Evolutionary conservation across 176 grass and related monocot species (phyloP).

Genomic region (Bolboschoenus planiculmis): DNA sequence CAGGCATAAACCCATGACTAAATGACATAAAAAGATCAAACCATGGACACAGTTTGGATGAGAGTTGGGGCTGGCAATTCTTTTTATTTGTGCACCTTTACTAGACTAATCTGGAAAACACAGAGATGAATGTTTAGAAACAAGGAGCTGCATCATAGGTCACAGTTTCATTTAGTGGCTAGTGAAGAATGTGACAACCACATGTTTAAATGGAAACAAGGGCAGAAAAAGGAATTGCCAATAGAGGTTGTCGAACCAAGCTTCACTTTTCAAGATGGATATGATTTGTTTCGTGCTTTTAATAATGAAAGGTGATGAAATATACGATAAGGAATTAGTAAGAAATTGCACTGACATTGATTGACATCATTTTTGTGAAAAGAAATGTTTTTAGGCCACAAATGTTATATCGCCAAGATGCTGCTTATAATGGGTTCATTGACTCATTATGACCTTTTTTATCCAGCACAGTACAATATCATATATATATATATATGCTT

Average conservation of each 20-base stretch:
- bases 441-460: neutral
- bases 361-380: neutral
- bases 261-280: constrained; percentile 4
- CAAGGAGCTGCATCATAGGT: neutral
- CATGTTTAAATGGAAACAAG: constrained; percentile 19
- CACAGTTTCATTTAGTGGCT: neutral
- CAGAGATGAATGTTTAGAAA: neutral
- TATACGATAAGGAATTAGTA: neutral
- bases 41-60: neutral
- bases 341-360: neutral
- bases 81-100: neutral
- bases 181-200: constrained; percentile 16
- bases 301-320: constrained; percentile 7
- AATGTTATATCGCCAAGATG: neutral
- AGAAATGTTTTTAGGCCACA: neutral
- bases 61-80: neutral
- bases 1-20: neutral
- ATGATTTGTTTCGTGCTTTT: neutral
- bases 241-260: neutral
- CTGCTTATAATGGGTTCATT: neutral
- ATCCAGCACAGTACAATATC: neutral
- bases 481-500: neutral
- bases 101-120: neutral
- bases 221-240: constrained; percentile 32
- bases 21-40: neutral